Percentiles rank a stretch among this genome's conserved stretches.
These are phyloP conservation scores for Clavispora vitiphila DNA, from an alignment of 805 yeast species.

Conservation along the genomic window DNA sequence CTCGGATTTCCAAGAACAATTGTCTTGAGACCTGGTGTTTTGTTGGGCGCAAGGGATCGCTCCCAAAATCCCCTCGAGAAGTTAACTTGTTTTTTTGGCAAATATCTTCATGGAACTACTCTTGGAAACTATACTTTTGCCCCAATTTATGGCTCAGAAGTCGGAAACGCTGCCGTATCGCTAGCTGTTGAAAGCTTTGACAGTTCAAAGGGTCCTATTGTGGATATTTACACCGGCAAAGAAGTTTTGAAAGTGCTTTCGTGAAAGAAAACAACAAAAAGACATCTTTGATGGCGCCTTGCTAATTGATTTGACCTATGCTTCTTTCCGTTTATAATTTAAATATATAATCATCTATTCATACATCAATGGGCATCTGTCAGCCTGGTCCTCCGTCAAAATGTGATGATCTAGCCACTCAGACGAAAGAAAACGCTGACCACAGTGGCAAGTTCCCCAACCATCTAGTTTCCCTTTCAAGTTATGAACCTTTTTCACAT, in stretches of 20 bases:
- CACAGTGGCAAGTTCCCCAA: slow-evolving; percentile 48
- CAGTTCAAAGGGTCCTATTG: slow-evolving; percentile 15
- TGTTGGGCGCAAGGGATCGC: slow-evolving; percentile 57
- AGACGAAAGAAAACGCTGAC: slow-evolving; percentile 25
- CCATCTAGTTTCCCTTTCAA: slow-evolving; percentile 48
- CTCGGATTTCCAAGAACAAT: slow-evolving; percentile 67
- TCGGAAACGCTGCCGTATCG: slow-evolving; percentile 52
- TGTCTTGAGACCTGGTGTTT: slow-evolving; percentile 71
- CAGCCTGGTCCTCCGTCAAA: slow-evolving; percentile 18
- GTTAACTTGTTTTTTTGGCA: background rate
- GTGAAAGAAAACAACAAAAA: background rate
- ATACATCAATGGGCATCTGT: slow-evolving; percentile 16
- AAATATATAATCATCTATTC: slow-evolving; percentile 1
- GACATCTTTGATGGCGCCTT: no score
- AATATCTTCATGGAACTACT: slow-evolving; percentile 13
- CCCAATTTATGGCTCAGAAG: slow-evolving; percentile 62
- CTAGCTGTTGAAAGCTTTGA: slow-evolving; percentile 24
- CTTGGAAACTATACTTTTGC: slow-evolving; percentile 9
- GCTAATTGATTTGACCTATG: no score
- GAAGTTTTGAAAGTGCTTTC: slow-evolving; percentile 15
- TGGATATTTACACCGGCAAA: slow-evolving; percentile 16
- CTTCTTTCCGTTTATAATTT: background rate
- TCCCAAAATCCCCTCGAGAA: slow-evolving; percentile 30
- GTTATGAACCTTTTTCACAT: slow-evolving; percentile 42
- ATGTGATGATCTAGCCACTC: slow-evolving; percentile 37